phyloP scores from a whole-genome alignment of 352 stramenopile genomes.

The Pythium sp. region DNA sequence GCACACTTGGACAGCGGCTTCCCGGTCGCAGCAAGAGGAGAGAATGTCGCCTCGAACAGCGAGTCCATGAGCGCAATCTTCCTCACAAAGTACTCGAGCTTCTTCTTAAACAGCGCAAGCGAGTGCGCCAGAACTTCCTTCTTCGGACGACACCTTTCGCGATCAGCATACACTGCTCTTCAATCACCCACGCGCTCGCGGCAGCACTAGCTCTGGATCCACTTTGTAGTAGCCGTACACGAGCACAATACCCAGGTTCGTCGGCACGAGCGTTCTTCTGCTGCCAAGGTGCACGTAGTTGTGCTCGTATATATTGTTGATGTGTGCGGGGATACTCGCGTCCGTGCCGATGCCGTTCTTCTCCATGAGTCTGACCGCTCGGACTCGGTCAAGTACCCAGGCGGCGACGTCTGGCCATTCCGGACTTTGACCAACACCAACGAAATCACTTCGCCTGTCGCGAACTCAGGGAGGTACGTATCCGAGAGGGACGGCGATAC shows the following conservation, averaged over 20 bases:
- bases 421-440: slow-evolving; percentile 61
- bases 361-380: slow-evolving; percentile 84
- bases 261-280: slow-evolving; percentile 58
- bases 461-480: slow-evolving; percentile 44
- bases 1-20: slow-evolving; percentile 50
- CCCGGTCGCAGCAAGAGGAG: slow-evolving; percentile 33
- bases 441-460: slow-evolving; percentile 53
- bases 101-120: slow-evolving; percentile 37
- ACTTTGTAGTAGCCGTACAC: slow-evolving; percentile 72
- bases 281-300: slow-evolving; percentile 68
- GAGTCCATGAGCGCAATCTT: slow-evolving; percentile 54
- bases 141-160: slow-evolving; percentile 54
- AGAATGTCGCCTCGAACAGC: slow-evolving; percentile 70
- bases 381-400: slow-evolving; percentile 70
- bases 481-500: slow-evolving; percentile 18
- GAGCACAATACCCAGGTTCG: slow-evolving; percentile 71
- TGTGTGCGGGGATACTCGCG: slow-evolving; percentile 75
- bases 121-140: slow-evolving; percentile 35
- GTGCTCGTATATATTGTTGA: slow-evolving; percentile 83
- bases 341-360: slow-evolving; percentile 80
- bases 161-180: slow-evolving; percentile 81
- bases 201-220: slow-evolving; percentile 73
- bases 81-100: slow-evolving; percentile 59
- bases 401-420: slow-evolving; percentile 58
- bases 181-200: slow-evolving; percentile 72